Evolutionary conservation across 2,329 filamentous ascomycete species (phyloP).

Genomic region (Xylariaceae sp.): DNA sequence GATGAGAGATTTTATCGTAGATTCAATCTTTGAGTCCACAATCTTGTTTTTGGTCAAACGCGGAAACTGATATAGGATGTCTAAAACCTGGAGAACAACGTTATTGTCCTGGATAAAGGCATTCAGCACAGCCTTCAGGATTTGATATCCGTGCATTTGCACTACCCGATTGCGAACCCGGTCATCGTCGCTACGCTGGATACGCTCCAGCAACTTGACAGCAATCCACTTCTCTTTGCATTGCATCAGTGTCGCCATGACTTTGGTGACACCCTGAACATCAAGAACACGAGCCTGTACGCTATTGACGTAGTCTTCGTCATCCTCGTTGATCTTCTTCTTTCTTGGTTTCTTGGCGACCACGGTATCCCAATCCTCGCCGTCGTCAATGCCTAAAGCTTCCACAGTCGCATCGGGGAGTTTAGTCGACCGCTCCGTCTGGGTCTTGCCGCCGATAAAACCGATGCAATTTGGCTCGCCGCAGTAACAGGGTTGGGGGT

Average conservation of each 20-base stretch:
- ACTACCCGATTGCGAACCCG: constrained; percentile 82
- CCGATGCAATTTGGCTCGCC: constrained; percentile 91
- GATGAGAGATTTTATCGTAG: constrained; percentile 64
- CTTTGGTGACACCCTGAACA: constrained; percentile 33
- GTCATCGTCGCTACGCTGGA: constrained; percentile 82
- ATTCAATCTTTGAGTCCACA: constrained; percentile 89
- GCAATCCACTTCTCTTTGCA: constrained; percentile 99
- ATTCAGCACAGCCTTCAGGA: constrained; percentile 78
- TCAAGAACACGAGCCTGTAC: constrained; percentile 34
- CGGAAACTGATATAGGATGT: constrained; percentile 83
- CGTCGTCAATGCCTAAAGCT: constrained; percentile 89
- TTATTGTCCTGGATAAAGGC: constrained; percentile 88
- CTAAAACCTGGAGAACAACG: constrained; percentile 79
- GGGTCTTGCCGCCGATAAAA: constrained; percentile 95
- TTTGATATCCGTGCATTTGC: constrained; percentile 95
- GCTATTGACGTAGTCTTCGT: constrained; percentile 93
- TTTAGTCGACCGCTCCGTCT: constrained; percentile 92
- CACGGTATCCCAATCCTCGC: constrained; percentile 84
- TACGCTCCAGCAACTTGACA: constrained; percentile 84
- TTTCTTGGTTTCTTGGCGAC: constrained; percentile 86
- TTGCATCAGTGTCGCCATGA: constrained; percentile 77
- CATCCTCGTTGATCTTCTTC: constrained; percentile 86
- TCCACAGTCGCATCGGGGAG: constrained; percentile 84
- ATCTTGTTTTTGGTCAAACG: constrained; percentile 96
- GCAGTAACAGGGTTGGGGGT: constrained; percentile 96